phyloP scores from a whole-genome alignment of 257 asterid species.

The Nicotiana tomentosiformis region DNA sequence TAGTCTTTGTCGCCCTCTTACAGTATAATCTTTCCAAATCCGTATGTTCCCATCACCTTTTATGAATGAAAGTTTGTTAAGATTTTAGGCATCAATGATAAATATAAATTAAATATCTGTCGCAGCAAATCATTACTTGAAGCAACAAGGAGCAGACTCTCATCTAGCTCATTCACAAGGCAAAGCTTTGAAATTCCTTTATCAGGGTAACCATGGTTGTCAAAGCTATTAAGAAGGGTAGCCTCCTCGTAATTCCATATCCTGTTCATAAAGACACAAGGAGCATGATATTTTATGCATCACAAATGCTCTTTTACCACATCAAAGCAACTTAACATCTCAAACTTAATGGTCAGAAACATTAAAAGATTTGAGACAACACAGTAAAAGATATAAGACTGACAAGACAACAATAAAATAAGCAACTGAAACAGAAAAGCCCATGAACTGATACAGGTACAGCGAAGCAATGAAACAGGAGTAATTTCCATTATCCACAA shows the following conservation, averaged over 20 bases:
- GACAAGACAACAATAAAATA: background rate
- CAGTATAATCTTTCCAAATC: slow-evolving; percentile 83
- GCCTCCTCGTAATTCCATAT: slow-evolving; percentile 71
- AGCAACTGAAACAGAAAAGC: background rate
- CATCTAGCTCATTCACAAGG: slow-evolving; percentile 87
- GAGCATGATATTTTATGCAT: background rate
- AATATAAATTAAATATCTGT: slow-evolving; percentile 9
- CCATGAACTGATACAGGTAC: background rate
- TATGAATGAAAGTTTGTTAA: slow-evolving; percentile 9
- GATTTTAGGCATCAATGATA: background rate
- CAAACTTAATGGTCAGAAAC: background rate
- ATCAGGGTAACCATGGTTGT: slow-evolving; percentile 84
- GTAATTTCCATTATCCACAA: background rate
- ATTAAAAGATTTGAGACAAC: background rate
- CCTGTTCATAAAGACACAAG: slow-evolving; percentile 14
- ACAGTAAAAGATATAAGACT: background rate
- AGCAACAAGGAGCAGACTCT: slow-evolving; percentile 93
- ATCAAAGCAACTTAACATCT: background rate
- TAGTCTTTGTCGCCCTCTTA: slow-evolving; percentile 67
- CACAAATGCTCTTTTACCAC: background rate
- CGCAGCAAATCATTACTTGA: slow-evolving; percentile 57
- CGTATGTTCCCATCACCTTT: slow-evolving; percentile 91
- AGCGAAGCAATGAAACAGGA: background rate
- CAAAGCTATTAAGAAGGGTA: slow-evolving; percentile 74
- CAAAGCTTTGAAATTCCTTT: slow-evolving; percentile 91